Evolutionary conservation across 2,329 filamentous ascomycete genomes (phyloP).

Genomic region (Neocucurbitaria cava): DNA sequence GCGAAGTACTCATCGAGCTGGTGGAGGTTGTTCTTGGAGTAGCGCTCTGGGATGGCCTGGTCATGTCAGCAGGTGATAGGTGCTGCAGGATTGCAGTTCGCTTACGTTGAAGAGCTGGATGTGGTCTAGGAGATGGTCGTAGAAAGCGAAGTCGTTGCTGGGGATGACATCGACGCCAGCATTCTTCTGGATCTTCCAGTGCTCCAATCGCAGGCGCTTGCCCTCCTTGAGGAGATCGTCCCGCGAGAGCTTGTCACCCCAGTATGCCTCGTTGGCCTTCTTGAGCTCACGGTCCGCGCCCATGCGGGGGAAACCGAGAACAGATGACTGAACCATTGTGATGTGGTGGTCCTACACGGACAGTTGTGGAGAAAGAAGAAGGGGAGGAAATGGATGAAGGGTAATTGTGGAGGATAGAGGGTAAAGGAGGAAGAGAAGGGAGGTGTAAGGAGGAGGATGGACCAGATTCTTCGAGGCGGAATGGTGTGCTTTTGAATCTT

Average conservation of each 20-base stretch:
- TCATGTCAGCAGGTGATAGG: conserved; percentile 20
- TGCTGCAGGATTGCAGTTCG: conserved; percentile 21
- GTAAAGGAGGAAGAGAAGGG: conserved; percentile 12
- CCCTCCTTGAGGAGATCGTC: conserved; percentile 90
- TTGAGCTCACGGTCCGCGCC: conserved; percentile 98
- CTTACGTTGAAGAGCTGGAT: conserved; percentile 96
- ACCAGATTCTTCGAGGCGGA: conserved; percentile 22
- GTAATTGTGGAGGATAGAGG: neutral
- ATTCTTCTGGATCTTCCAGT: conserved; percentile 99
- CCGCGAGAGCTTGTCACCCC: conserved; percentile 92
- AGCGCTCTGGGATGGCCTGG: conserved; percentile 91
- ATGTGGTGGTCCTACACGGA: conserved; percentile 19
- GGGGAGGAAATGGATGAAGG: conserved; percentile 14
- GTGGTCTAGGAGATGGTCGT: conserved; percentile 97
- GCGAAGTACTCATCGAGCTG: conserved; percentile 97
- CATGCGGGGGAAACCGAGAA: conserved; percentile 99
- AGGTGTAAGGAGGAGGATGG: conserved; percentile 5
- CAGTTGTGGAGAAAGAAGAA: conserved; percentile 11
- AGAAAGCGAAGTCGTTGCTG: conserved; percentile 99
- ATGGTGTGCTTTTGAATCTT: conserved; percentile 47
- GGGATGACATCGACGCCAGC: conserved; percentile 97
- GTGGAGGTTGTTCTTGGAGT: conserved; percentile 87
- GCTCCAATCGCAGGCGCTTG: conserved; percentile 93
- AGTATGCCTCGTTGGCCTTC: conserved; percentile 99
- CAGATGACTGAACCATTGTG: conserved; percentile 65